Base-by-base conservation (phyloP, 2,329 filamentous ascomycete genomes). In the Trichoderma lentiforme region DNA sequence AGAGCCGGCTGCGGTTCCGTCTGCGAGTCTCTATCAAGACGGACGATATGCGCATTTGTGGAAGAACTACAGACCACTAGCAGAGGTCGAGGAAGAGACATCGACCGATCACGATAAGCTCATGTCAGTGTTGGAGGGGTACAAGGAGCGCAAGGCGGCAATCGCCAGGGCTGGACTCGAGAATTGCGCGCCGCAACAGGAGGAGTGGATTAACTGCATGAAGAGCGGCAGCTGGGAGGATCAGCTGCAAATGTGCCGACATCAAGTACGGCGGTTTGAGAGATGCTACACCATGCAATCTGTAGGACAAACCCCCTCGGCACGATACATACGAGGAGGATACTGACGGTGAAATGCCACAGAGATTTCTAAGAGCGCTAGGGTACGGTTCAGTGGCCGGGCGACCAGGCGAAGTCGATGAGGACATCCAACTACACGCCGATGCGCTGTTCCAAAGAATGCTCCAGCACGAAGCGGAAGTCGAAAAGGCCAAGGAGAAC, bases 381-480 rank as follows among this genome's bases (percentile, higher is more conserved):
- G 96, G 96, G 5, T 98, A 98, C 80, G 87, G 97, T 39, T 88
- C 89, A 8, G 89, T 89, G 30, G 84, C 89, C 73, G 88, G 92
- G 58, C 88, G 90, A 26, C 84, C 91, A 9, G 83, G 86, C 0
- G 87, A 90, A 34, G 87, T 93, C 66, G 93, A 97, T 77, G 95
- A 98, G 80, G 89, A 92, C 76, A 94, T 99, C 73, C 96, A 98
- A 82, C 93, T 98, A 91, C 95, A 98, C 81, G 95, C 95, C 72
- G 96, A 99, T 83, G 89, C 89, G 74, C 86, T 99, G 53, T 99
- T 94, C 82, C 92, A 95, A 78, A 90, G 92, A 76, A 94, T 98
- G 91, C 82, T 97, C 47, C 87, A 89, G 73, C 94, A 97, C 79
- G 95, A 99, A 82, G 86, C 85, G 24, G 88, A 87, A 74, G 89